A percentile compares a stretch with the other conserved stretches of the same genome.
Conservation (phyloP, 306 rosid genomes). For the Rosa multiflora region DNA sequence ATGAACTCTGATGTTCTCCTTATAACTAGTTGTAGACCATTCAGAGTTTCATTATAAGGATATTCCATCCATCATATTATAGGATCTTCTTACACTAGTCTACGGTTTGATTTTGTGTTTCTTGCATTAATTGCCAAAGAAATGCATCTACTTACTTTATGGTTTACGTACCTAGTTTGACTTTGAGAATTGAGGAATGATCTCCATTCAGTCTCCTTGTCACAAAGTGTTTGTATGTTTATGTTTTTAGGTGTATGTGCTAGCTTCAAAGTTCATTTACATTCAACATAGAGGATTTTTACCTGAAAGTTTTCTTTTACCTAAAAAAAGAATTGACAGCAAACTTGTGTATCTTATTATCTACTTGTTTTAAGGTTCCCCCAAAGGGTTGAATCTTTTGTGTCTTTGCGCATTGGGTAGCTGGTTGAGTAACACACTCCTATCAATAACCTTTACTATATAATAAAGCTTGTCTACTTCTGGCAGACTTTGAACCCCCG, state of each 20-base stretch:
- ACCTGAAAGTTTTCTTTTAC: not conserved
- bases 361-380: not conserved
- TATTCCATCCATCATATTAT: not conserved
- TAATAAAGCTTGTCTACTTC: not conserved
- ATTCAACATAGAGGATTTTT: too few relatives aligned
- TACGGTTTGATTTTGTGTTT: not conserved
- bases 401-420: not conserved
- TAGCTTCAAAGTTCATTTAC: not conserved
- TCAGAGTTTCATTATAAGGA: not conserved
- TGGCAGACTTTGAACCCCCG: conserved; percentile 32
- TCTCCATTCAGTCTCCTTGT: not conserved
- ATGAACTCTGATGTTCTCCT: not conserved
- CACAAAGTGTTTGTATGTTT: not conserved
- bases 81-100: not conserved
- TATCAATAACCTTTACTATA: not conserved
- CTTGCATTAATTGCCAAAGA: not conserved
- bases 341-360: too few relatives aligned
- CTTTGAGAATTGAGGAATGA: not conserved
- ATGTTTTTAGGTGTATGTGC: not conserved
- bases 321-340: not conserved
- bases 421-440: not conserved
- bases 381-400: not conserved
- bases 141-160: not conserved
- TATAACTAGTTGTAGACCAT: not conserved
- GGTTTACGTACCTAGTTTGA: not conserved